Conservation (phyloP, 2,329 filamentous ascomycete genomes). For the Neopestalotiopsis rosae region DNA sequence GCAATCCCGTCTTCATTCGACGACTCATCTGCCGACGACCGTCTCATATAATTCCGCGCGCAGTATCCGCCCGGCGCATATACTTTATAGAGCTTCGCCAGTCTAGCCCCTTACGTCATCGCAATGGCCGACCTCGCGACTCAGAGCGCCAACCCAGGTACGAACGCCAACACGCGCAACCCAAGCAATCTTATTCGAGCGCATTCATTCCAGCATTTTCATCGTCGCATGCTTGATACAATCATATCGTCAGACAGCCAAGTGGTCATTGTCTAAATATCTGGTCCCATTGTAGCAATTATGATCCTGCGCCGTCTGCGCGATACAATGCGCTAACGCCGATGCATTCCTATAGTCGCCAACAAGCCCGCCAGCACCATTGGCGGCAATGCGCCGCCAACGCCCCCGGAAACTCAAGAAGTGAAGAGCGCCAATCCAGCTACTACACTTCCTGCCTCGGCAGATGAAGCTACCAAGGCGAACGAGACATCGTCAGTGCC, state of each 20-base stretch:
- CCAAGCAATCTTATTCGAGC: background rate
- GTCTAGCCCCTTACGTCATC: slow-evolving; percentile 22
- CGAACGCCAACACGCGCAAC: slow-evolving; percentile 12
- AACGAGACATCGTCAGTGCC: background rate
- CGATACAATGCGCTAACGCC: slow-evolving; percentile 13
- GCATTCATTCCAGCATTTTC: background rate
- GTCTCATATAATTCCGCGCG: background rate
- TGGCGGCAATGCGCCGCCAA: slow-evolving; percentile 15
- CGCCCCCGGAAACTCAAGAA: slow-evolving; percentile 26
- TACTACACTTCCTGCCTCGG: slow-evolving; percentile 19
- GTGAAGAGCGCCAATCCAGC: slow-evolving; percentile 27
- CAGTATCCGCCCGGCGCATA: slow-evolving; percentile 4
- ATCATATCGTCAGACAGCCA: background rate
- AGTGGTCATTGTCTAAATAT: slow-evolving; percentile 4
- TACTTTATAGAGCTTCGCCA: slow-evolving; percentile 17
- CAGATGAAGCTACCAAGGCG: slow-evolving; percentile 28
- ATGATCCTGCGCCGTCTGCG: slow-evolving; percentile 4
- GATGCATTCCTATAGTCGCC: slow-evolving; percentile 4
- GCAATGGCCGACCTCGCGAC: slow-evolving; percentile 20
- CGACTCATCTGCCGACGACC: background rate
- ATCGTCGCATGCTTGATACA: background rate
- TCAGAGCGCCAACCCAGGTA: slow-evolving; percentile 21
- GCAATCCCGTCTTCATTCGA: background rate
- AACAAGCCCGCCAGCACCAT: slow-evolving; percentile 17
- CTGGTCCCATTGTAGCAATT: background rate